phyloP scores from a whole-genome alignment of 768 basidiomycete genomes.

The Cyclocybe cylindracea region DNA sequence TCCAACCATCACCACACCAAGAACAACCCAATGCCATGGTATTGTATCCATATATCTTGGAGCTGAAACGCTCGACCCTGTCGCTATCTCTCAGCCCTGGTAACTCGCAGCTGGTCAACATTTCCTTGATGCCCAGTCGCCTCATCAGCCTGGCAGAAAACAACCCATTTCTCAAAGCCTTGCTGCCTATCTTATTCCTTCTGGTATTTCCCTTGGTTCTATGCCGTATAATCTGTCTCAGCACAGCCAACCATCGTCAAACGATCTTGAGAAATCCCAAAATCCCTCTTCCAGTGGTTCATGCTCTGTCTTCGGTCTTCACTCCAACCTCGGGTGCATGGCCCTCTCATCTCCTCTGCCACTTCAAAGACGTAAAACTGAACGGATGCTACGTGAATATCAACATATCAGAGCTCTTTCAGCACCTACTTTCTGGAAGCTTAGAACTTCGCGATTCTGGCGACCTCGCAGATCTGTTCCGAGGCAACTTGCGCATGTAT shows the following conservation, averaged over 20 bases:
- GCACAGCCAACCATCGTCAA: background rate
- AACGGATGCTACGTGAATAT: slow-evolving; percentile 10
- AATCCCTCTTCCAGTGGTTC: slow-evolving; percentile 14
- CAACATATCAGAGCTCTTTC: slow-evolving; percentile 34
- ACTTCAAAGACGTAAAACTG: slow-evolving; percentile 21
- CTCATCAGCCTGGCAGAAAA: background rate
- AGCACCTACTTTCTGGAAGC: slow-evolving; percentile 34
- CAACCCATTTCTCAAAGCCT: no score
- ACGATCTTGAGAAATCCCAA: background rate
- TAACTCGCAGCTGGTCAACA: background rate
- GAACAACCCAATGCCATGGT: background rate
- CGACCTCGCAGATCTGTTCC: slow-evolving; percentile 40
- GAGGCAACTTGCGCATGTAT: slow-evolving; percentile 29
- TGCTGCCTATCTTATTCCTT: no score
- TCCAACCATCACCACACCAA: no score
- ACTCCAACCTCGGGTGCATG: slow-evolving; percentile 46
- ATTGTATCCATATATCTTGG: background rate
- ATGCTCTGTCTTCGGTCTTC: slow-evolving; percentile 42
- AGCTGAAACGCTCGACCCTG: background rate
- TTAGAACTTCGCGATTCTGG: slow-evolving; percentile 46
- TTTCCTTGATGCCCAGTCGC: background rate
- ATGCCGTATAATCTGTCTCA: background rate
- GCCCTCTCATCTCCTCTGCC: slow-evolving; percentile 36
- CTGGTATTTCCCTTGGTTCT: background rate
- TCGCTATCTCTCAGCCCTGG: background rate